phyloP scores from a whole-genome alignment of 805 yeast genomes.

The Metschnikowia colocasiae region DNA sequence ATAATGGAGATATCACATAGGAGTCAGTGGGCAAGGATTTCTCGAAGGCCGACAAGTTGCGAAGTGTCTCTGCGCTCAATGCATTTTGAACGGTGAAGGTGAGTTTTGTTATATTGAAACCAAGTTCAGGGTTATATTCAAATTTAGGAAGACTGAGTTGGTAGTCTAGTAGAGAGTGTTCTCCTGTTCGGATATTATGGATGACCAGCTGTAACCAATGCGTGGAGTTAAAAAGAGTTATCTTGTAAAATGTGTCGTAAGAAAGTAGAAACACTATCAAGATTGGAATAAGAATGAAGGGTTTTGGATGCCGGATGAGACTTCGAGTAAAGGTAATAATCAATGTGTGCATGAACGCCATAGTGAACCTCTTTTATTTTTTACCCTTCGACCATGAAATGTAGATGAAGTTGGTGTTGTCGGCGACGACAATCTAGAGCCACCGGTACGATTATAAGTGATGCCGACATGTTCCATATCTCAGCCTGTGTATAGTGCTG shows the following conservation, averaged over 20 bases:
- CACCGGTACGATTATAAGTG: neutral
- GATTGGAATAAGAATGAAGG: slow-evolving; percentile 30
- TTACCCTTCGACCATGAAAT: neutral
- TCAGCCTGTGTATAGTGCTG: neutral
- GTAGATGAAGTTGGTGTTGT: neutral
- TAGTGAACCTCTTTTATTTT: neutral
- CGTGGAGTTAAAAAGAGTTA: slow-evolving; percentile 18
- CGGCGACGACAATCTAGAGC: neutral
- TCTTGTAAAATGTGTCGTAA: slow-evolving; percentile 35
- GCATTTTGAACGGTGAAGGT: slow-evolving; percentile 10
- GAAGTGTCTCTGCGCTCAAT: slow-evolving; percentile 9
- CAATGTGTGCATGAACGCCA: slow-evolving; percentile 11
- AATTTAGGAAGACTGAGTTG: neutral
- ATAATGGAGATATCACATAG: slow-evolving; percentile 15
- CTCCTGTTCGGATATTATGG: neutral
- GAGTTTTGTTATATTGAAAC: slow-evolving; percentile 5
- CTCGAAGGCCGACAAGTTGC: slow-evolving; percentile 9
- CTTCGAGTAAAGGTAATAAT: slow-evolving; percentile 17
- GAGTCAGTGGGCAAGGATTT: slow-evolving; percentile 6
- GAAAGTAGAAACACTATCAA: slow-evolving; percentile 30
- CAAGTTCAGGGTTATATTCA: neutral
- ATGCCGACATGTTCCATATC: slow-evolving; percentile 1
- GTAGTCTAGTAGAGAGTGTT: neutral
- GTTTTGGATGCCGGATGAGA: slow-evolving; percentile 26
- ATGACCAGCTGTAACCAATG: slow-evolving; percentile 3